A percentile compares a stretch with the other conserved stretches of the same genome.
Evolutionary conservation across 2,329 filamentous ascomycete species (phyloP).

Genomic region (Ophiostoma sp.): DNA sequence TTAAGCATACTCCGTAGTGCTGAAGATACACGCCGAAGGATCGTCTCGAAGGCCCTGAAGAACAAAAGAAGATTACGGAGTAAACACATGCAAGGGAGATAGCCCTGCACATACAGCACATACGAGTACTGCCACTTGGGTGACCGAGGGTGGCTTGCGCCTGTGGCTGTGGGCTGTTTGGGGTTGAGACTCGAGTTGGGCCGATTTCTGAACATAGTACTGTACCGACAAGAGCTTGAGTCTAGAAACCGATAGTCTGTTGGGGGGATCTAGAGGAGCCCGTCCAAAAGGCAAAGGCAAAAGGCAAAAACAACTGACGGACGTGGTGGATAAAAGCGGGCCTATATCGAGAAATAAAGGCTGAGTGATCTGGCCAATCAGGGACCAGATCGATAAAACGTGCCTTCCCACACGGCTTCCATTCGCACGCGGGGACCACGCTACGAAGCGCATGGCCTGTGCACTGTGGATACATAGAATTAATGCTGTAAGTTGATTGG

Average conservation of each 20-base stretch:
- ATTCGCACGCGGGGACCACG: slow-evolving; percentile 22
- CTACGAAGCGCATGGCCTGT: slow-evolving; percentile 20
- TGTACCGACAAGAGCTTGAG: not conserved
- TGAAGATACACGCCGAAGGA: not conserved
- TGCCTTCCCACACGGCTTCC: slow-evolving; percentile 21
- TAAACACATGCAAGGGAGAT: not conserved
- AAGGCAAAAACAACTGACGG: not conserved
- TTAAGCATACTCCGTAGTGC: no score
- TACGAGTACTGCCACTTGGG: not conserved
- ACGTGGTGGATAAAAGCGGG: slow-evolving; percentile 13
- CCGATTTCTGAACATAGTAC: not conserved
- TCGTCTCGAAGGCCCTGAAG: not conserved
- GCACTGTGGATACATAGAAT: not conserved
- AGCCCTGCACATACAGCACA: not conserved
- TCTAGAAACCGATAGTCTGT: not conserved
- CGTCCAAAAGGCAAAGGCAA: not conserved
- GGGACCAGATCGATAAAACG: slow-evolving; percentile 19
- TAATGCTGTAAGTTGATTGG: slow-evolving; percentile 26
- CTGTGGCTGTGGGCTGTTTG: not conserved
- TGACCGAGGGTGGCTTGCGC: not conserved
- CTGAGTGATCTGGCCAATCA: slow-evolving; percentile 24
- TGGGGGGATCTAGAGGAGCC: not conserved
- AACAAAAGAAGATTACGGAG: not conserved
- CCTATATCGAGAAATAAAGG: slow-evolving; percentile 12
- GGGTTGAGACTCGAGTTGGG: not conserved